Evolutionary conservation across 768 basidiomycete genomes (phyloP).

Genomic region (Tricholoma furcatifolium): DNA sequence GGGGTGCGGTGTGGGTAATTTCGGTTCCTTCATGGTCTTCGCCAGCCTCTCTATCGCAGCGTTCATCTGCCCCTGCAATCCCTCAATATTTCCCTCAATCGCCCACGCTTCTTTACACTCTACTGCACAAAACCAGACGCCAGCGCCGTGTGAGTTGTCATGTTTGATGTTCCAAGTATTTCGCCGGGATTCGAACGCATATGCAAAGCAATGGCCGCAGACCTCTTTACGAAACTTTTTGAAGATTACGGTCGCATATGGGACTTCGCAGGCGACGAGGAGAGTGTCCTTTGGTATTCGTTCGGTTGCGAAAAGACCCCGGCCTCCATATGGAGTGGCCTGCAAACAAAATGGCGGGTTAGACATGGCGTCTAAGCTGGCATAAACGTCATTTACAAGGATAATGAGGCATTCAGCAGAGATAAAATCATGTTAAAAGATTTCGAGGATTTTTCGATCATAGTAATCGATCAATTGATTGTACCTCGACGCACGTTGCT

Average conservation of each 20-base stretch:
- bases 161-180: conserved; percentile 45
- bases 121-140: conserved; percentile 58
- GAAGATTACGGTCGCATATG: conserved; percentile 58
- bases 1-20: conserved; percentile 9
- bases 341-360: conserved; percentile 13
- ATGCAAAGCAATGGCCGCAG: conserved; percentile 63
- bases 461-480: background rate
- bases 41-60: conserved; percentile 34
- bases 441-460: background rate
- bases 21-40: conserved; percentile 26
- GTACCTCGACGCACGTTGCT: no score
- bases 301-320: conserved; percentile 48
- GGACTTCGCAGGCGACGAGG: conserved; percentile 42
- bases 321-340: conserved; percentile 47
- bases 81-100: conserved; percentile 28
- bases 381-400: background rate
- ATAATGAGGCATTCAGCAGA: background rate
- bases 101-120: conserved; percentile 47
- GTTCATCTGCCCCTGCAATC: conserved; percentile 29
- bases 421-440: background rate
- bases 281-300: conserved; percentile 41
- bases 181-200: conserved; percentile 50
- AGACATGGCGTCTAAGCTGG: background rate
- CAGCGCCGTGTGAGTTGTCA: conserved; percentile 21
- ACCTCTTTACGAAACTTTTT: conserved; percentile 67